These are phyloP conservation scores for Baudoinia panamericana DNA, from an alignment of 495 filamentous ascomycete genomes.

Conservation along the genomic window DNA sequence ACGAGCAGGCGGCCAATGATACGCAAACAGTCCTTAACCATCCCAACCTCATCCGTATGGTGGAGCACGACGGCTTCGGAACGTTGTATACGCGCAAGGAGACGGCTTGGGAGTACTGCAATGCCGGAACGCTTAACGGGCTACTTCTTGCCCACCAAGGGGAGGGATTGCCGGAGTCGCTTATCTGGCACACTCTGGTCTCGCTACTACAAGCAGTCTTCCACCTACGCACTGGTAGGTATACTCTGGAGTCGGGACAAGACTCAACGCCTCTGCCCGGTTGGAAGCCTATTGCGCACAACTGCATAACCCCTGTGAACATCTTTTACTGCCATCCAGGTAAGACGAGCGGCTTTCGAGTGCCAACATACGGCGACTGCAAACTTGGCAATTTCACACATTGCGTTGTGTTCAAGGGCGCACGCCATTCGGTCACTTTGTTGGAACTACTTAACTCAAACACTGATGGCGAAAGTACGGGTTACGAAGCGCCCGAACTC, in stretches of 20 bases:
- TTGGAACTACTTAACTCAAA: neutral
- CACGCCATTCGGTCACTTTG: neutral
- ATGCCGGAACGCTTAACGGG: neutral
- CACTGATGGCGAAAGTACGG: neutral
- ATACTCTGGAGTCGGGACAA: neutral
- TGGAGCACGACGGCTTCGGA: neutral
- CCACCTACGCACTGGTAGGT: neutral
- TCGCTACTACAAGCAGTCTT: neutral
- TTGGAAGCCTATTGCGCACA: conserved; percentile 6
- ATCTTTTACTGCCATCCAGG: conserved; percentile 3
- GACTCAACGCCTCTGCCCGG: neutral
- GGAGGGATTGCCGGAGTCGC: conserved; percentile 1
- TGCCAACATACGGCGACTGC: neutral
- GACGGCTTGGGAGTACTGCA: conserved; percentile 1
- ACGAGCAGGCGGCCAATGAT: neutral
- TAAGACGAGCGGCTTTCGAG: neutral
- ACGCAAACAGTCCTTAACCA: neutral
- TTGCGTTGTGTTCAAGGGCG: neutral
- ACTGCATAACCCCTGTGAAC: conserved; percentile 2
- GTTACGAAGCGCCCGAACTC: conserved; percentile 7
- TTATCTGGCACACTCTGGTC: conserved; percentile 6
- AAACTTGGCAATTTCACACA: conserved; percentile 6
- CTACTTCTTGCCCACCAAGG: neutral
- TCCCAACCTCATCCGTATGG: neutral
- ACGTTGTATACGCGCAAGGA: neutral